These are phyloP conservation scores for Erysimum pusillum DNA, from an alignment of 441 rosid species.

Conservation along the genomic window DNA sequence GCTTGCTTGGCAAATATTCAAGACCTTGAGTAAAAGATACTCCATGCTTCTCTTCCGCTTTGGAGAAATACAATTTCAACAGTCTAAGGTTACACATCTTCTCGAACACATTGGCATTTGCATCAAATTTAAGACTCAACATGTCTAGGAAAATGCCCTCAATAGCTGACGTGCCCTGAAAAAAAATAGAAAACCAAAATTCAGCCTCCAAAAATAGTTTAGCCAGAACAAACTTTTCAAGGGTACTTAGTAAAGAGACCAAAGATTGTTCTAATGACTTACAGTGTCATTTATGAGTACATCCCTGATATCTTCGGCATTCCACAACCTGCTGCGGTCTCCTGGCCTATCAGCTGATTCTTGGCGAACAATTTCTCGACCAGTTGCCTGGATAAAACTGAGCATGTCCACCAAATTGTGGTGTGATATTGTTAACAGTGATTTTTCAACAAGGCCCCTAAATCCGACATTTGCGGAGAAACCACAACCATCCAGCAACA, in stretches of 20 bases:
- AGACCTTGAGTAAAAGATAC: constrained; percentile 29
- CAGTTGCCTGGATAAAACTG: constrained; percentile 48
- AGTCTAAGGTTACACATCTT: constrained; percentile 45
- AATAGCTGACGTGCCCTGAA: constrained; percentile 46
- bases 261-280: constrained; percentile 10
- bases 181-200: neutral
- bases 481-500: constrained; percentile 43
- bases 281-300: constrained; percentile 25
- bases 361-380: constrained; percentile 42
- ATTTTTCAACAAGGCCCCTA: constrained; percentile 44
- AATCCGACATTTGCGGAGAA: constrained; percentile 42
- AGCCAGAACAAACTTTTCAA: neutral
- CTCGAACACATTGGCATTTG: constrained; percentile 18
- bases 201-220: neutral
- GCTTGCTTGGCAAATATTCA: constrained; percentile 32
- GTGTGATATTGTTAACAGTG: constrained; percentile 42
- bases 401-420: constrained; percentile 44
- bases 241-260: neutral
- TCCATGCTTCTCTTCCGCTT: neutral
- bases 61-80: constrained; percentile 16
- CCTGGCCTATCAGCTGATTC: constrained; percentile 45
- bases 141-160: constrained; percentile 45
- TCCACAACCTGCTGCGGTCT: constrained; percentile 45
- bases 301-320: neutral
- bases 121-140: neutral